phyloP scores from a whole-genome alignment of 2,329 filamentous ascomycete species.

The Sporothrix euskadiensis region DNA sequence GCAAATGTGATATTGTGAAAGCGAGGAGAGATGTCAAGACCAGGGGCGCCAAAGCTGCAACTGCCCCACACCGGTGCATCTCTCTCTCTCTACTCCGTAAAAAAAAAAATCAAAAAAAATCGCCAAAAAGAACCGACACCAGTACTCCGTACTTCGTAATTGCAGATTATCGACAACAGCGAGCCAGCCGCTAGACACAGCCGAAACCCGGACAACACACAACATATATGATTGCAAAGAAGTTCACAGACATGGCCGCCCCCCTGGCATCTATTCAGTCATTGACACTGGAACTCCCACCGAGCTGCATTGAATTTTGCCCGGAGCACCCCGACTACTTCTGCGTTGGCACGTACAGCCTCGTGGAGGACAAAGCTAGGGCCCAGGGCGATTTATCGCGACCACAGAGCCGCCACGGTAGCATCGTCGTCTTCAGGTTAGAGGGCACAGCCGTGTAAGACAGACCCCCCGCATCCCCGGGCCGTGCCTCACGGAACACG shows the following conservation, averaged over 20 bases:
- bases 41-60: too few species aligned
- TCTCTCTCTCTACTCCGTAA: too few species aligned
- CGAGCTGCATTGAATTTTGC: conserved; percentile 77
- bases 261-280: conserved; percentile 49
- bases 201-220: not conserved
- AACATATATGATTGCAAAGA: not conserved
- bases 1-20: too few species aligned
- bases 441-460: conserved; percentile 58
- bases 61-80: too few species aligned
- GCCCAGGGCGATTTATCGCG: conserved; percentile 39
- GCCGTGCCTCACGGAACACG: not conserved
- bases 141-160: too few species aligned
- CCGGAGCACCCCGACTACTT: conserved; percentile 64
- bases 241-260: conserved; percentile 28
- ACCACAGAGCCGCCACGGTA: conserved; percentile 69
- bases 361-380: conserved; percentile 52
- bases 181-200: not conserved
- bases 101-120: too few species aligned
- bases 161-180: not conserved
- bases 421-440: conserved; percentile 66
- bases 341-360: conserved; percentile 80
- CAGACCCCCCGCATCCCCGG: too few species aligned
- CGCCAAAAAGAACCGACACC: too few species aligned
- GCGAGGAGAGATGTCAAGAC: too few species aligned
- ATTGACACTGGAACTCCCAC: conserved; percentile 64